Evolutionary conservation across 1,284 basidiomycete species (phyloP).

Genomic region (Melampsora americana): DNA sequence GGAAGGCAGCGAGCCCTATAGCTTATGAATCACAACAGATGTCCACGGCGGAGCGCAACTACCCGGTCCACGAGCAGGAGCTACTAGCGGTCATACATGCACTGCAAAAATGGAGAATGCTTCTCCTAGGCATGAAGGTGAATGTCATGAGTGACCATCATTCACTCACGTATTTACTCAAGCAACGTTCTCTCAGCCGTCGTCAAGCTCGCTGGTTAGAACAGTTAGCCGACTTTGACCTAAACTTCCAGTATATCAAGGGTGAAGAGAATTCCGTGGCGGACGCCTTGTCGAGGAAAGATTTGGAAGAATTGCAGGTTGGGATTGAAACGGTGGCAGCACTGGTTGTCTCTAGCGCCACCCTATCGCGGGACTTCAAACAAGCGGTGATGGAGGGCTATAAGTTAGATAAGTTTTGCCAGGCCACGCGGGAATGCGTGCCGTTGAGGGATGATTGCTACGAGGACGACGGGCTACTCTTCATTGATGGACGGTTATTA

Average conservation of each 20-base stretch:
- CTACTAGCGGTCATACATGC: neutral
- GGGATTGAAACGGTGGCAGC: neutral
- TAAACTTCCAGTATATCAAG: neutral
- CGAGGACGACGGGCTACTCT: slow-evolving; percentile 2
- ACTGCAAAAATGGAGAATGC: slow-evolving; percentile 11
- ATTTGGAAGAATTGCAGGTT: neutral
- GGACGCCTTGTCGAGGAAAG: neutral
- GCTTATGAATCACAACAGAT: slow-evolving; percentile 43
- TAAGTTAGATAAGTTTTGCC: neutral
- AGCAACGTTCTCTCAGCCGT: too few relatives aligned
- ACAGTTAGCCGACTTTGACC: neutral
- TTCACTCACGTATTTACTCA: too few relatives aligned
- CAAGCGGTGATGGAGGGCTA: neutral
- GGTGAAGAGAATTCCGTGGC: slow-evolving; percentile 3
- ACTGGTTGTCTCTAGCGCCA: neutral
- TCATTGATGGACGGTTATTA: neutral
- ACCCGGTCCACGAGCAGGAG: too few relatives aligned
- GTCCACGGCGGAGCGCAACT: too few relatives aligned
- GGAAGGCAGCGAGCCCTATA: slow-evolving; percentile 17
- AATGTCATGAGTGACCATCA: too few relatives aligned
- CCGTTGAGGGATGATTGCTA: neutral
- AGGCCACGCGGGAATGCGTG: neutral
- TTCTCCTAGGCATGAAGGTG: slow-evolving; percentile 4
- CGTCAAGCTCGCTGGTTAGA: slow-evolving; percentile 7
- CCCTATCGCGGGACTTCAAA: neutral